Percentiles rank a stretch among this genome's conserved stretches.
These are phyloP conservation scores for Ogataea salicorniae DNA, from an alignment of 805 yeast genomes.

Conservation along the genomic window DNA sequence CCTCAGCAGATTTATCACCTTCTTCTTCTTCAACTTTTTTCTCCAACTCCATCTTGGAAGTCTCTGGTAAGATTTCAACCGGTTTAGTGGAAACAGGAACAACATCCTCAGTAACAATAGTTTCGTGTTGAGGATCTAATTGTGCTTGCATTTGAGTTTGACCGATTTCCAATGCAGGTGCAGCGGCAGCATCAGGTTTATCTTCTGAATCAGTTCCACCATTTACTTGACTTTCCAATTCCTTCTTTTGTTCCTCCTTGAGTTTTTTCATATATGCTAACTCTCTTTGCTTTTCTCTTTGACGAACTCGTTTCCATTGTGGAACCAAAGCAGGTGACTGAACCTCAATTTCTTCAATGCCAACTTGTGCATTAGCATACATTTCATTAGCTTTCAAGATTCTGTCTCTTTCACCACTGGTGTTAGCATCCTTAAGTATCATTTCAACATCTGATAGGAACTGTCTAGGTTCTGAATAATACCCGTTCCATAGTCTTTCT, in stretches of 20 bases:
- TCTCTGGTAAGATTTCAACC: conserved; percentile 11
- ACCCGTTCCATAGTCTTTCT: conserved; percentile 96
- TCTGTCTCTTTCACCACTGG: conserved; percentile 79
- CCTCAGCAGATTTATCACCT: conserved; percentile 7
- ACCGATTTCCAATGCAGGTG: neutral
- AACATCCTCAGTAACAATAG: neutral
- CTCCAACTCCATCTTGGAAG: conserved; percentile 9
- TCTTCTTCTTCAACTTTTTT: conserved; percentile 11
- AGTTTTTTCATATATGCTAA: conserved; percentile 35
- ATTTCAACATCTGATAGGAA: conserved; percentile 78
- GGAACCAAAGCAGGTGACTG: conserved; percentile 59
- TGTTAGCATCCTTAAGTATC: conserved; percentile 74
- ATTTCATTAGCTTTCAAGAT: conserved; percentile 81
- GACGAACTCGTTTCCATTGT: conserved; percentile 70
- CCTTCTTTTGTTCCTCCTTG: conserved; percentile 14
- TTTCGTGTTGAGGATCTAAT: conserved; percentile 9
- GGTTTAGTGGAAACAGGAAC: conserved; percentile 7
- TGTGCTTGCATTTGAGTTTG: conserved; percentile 21
- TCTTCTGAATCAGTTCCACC: conserved; percentile 1
- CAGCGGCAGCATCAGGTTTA: neutral
- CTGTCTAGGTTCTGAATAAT: conserved; percentile 86
- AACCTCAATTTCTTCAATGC: conserved; percentile 79
- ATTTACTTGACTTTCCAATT: neutral
- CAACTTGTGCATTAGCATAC: conserved; percentile 95
- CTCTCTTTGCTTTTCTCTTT: conserved; percentile 57